Conservation (phyloP, 345 rosid genomes). For the Eucalyptus fibrosa region DNA sequence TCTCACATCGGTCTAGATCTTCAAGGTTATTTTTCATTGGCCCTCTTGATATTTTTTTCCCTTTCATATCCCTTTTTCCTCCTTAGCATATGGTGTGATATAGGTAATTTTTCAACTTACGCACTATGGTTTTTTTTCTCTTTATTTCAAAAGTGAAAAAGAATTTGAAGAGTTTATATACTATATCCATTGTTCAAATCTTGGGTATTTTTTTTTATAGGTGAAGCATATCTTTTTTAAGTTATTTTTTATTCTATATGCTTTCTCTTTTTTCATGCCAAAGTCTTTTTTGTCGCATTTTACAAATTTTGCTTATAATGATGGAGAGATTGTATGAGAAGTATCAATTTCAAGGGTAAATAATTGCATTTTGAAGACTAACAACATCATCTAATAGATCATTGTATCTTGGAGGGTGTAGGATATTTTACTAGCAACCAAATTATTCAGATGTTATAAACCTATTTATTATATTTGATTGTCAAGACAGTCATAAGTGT, state of each 20-base stretch:
- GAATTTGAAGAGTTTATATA: not conserved
- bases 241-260: not conserved
- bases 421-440: not conserved
- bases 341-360: too few species aligned
- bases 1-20: not conserved
- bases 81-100: not conserved
- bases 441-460: not conserved
- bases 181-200: not conserved
- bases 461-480: not conserved
- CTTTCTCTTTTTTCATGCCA: not conserved
- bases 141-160: not conserved
- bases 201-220: not conserved
- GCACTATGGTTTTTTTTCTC: not conserved
- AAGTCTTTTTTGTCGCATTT: not conserved
- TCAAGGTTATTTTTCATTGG: not conserved
- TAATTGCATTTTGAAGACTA: too few species aligned
- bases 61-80: not conserved
- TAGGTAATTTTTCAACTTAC: not conserved
- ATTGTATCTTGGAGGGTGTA: too few species aligned
- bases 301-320: too few species aligned
- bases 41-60: not conserved
- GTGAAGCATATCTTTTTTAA: not conserved
- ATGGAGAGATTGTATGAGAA: too few species aligned
- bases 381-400: too few species aligned
- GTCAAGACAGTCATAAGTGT: accelerated